A percentile compares a stretch with the other conserved stretches of the same genome.
Evolutionary conservation across 441 rosid species (phyloP).

Genomic region (Adansonia grandidieri): DNA sequence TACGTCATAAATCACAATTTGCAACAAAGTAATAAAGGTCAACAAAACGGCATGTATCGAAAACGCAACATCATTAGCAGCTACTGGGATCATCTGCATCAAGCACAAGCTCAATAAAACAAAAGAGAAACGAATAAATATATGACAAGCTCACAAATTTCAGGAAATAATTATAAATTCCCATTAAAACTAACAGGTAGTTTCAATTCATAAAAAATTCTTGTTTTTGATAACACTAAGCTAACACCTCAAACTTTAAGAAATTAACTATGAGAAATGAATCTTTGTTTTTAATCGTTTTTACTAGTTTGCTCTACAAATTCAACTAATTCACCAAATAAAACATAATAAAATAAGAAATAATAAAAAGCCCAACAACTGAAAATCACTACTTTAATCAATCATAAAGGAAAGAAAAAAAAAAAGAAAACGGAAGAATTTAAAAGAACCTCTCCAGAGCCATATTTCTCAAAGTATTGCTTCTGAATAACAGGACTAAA

Average conservation of each 20-base stretch:
- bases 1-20: constrained; percentile 80
- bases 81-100: constrained; percentile 94
- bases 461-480: constrained; percentile 80
- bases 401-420: background rate
- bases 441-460: constrained; percentile 56
- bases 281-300: background rate
- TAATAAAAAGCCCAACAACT: background rate
- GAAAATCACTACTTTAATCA: background rate
- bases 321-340: constrained; percentile 14
- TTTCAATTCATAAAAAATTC: background rate
- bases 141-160: background rate
- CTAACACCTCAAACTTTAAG: background rate
- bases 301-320: constrained; percentile 6
- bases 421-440: background rate
- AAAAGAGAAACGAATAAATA: constrained; percentile 3
- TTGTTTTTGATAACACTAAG: background rate
- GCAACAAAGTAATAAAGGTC: constrained; percentile 69
- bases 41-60: constrained; percentile 85
- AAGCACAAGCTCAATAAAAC: constrained; percentile 18
- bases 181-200: background rate
- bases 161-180: background rate
- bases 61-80: constrained; percentile 94
- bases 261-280: background rate
- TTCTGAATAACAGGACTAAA: constrained; percentile 74
- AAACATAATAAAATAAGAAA: background rate